phyloP scores from a whole-genome alignment of 1,139 yeast species.

The Geotrichum cucujoidarum region DNA sequence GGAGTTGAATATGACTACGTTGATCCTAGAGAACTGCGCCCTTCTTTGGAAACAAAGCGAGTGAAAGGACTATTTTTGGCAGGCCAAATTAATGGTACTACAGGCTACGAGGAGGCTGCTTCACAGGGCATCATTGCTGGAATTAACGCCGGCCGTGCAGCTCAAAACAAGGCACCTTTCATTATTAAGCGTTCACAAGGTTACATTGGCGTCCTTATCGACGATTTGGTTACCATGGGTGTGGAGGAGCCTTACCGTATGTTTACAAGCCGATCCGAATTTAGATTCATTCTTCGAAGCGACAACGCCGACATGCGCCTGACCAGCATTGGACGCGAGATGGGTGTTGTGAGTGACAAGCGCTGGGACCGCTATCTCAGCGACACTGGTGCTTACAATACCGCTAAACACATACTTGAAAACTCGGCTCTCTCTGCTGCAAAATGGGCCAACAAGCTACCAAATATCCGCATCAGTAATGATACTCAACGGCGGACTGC shows the following conservation, averaged over 20 bases:
- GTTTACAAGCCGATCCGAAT: constrained; percentile 96
- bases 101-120: constrained; percentile 98
- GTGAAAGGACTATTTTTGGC: constrained; percentile 81
- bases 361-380: constrained; percentile 50
- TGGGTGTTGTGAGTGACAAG: constrained; percentile 62
- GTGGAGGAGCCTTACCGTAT: constrained; percentile 96
- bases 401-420: constrained; percentile 45
- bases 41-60: constrained; percentile 75
- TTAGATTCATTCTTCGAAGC: constrained; percentile 79
- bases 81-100: constrained; percentile 97
- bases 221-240: constrained; percentile 91
- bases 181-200: constrained; percentile 73
- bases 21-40: constrained; percentile 81
- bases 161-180: constrained; percentile 44
- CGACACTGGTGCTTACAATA: constrained; percentile 47
- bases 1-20: constrained; percentile 97
- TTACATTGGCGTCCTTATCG: constrained; percentile 85
- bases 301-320: constrained; percentile 90
- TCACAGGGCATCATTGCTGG: constrained; percentile 97
- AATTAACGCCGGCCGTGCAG: constrained; percentile 72
- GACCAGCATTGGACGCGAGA: constrained; percentile 59
- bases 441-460: constrained; percentile 50
- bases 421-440: constrained; percentile 47
- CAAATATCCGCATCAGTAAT: constrained; percentile 32
- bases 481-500: constrained; percentile 51